Evolutionary conservation across 2,329 filamentous ascomycete species (phyloP).

Genomic region (Talaromyces sp.): DNA sequence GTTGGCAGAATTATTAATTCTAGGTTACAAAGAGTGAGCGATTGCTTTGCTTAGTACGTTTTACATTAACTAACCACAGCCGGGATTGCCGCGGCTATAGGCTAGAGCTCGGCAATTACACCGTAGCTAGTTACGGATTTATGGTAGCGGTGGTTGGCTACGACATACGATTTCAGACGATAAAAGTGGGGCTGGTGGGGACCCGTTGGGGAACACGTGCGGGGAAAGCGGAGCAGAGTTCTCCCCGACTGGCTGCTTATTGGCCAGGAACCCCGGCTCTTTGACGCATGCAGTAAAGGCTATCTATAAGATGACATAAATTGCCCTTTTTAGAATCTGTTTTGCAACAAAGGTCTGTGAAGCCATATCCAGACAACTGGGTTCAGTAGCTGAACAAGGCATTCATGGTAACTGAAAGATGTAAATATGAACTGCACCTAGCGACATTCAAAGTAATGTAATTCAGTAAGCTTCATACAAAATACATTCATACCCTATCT

Average conservation of each 20-base stretch:
- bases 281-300: not conserved
- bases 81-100: not conserved
- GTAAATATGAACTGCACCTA: too few relatives aligned
- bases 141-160: not conserved
- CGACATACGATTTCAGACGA: too few relatives aligned
- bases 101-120: not conserved
- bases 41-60: not conserved
- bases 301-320: not conserved
- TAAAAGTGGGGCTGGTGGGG: not conserved
- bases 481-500: too few relatives aligned
- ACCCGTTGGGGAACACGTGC: not conserved
- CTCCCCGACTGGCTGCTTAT: not conserved
- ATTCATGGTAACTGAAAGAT: too few relatives aligned
- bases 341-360: not conserved
- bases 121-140: not conserved
- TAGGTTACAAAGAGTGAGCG: not conserved
- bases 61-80: not conserved
- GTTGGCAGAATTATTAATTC: not conserved
- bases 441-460: too few relatives aligned
- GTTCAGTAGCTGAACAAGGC: too few relatives aligned
- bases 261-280: not conserved
- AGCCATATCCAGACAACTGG: too few relatives aligned
- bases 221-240: not conserved
- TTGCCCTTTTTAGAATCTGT: not conserved
- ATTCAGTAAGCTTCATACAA: too few relatives aligned